phyloP scores from a whole-genome alignment of 345 rosid species.

The Salix suchowensis region DNA sequence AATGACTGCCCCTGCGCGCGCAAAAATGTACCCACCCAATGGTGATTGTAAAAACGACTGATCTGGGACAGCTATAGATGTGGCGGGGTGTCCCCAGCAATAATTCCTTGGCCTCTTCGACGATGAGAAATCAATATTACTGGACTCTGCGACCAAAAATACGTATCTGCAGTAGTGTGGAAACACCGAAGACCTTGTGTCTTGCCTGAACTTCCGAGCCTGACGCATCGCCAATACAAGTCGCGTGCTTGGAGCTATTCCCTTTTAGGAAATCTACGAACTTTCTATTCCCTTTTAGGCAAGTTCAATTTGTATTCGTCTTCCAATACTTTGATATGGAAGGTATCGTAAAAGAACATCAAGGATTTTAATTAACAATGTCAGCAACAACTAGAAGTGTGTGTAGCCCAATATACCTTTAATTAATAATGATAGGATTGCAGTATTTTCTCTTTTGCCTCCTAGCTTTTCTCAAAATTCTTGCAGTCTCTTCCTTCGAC shows the following conservation, averaged over 20 bases:
- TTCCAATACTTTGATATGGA: not conserved
- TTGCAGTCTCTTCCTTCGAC: slow-evolving; percentile 53
- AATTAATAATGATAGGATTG: slow-evolving; percentile 64
- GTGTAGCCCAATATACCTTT: slow-evolving; percentile 32
- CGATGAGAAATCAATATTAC: not conserved
- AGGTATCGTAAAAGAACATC: not conserved
- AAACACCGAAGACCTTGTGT: not conserved
- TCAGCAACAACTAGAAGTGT: not conserved
- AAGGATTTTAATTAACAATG: not conserved
- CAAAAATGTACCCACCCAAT: not conserved
- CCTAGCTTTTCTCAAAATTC: slow-evolving; percentile 70
- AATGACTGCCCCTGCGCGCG: not conserved
- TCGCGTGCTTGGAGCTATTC: not conserved
- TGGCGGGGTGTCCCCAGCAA: not conserved
- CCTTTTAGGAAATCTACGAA: not conserved
- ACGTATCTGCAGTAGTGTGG: not conserved
- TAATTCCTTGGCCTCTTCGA: not conserved
- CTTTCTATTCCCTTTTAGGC: not conserved
- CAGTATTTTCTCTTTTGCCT: slow-evolving; percentile 61
- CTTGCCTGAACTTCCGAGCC: not conserved
- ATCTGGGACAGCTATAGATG: not conserved
- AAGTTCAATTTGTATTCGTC: not conserved
- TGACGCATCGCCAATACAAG: not conserved
- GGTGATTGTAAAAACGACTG: not conserved
- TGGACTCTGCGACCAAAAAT: not conserved